Conservation (phyloP, 23 red algal species). For the Gracilariopsis chorda region DNA sequence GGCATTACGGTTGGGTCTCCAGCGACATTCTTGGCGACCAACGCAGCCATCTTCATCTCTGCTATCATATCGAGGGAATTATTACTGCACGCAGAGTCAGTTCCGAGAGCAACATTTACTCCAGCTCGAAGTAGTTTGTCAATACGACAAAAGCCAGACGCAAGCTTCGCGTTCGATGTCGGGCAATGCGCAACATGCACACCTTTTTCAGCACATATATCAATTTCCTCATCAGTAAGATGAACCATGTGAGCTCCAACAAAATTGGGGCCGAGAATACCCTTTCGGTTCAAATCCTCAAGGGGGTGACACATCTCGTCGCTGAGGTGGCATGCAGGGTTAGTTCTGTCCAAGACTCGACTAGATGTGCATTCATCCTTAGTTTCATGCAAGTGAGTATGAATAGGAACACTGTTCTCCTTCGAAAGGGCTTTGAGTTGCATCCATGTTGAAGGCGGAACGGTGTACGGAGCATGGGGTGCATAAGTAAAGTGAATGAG, state of each 20-base stretch:
- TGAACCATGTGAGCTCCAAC: slow-evolving; percentile 91
- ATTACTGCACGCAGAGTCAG: slow-evolving; percentile 89
- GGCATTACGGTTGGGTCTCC: slow-evolving; percentile 61
- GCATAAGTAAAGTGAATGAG: slow-evolving; percentile 82
- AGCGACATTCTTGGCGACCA: slow-evolving; percentile 70
- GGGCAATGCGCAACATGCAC: slow-evolving; percentile 92
- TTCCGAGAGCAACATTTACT: slow-evolving; percentile 93
- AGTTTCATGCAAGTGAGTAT: slow-evolving; percentile 99
- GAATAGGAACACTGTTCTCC: slow-evolving; percentile 47
- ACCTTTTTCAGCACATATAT: slow-evolving; percentile 53
- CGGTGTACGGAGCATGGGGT: slow-evolving; percentile 97
- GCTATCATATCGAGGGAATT: slow-evolving; percentile 84
- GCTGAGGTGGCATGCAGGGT: slow-evolving; percentile 76
- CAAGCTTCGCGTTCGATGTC: slow-evolving; percentile 93
- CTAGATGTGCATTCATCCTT: slow-evolving; percentile 72
- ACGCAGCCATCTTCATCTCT: slow-evolving; percentile 83
- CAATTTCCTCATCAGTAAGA: slow-evolving; percentile 79
- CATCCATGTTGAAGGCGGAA: slow-evolving; percentile 53
- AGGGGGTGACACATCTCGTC: slow-evolving; percentile 72
- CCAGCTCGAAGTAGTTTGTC: slow-evolving; percentile 81
- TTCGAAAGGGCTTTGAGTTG: slow-evolving; percentile 23
- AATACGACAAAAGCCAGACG: slow-evolving; percentile 78
- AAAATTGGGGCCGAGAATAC: slow-evolving; percentile 56
- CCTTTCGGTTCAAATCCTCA: slow-evolving; percentile 75
- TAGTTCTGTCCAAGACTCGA: slow-evolving; percentile 52